Base-by-base conservation (phyloP, 495 filamentous ascomycete species). In the Penicillium odoratum region DNA sequence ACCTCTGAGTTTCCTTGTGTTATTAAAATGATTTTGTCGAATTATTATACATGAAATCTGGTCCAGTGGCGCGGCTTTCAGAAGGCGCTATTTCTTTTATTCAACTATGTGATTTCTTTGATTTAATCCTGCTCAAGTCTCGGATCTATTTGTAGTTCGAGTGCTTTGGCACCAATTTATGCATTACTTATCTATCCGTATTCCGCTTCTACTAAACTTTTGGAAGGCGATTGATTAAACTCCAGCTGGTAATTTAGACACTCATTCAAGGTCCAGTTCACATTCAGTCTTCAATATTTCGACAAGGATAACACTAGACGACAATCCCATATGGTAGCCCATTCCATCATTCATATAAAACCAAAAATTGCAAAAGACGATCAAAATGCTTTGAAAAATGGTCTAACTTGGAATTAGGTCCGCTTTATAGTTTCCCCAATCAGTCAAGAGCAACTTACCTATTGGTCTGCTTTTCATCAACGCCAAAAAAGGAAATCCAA, bases 11-110 rank as follows among this genome's bases (percentile, higher is more conserved):
- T 70, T 70, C 67, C 55, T 69, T 72, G 67, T 74, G 68, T 69
- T 70, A 75, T 73, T 75, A 74, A 69, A 72, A 59, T 67, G 55
- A 70, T 60, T 68, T 66, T 63, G 63, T 63, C 54, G 53, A 56
- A 63, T 56, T 60, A 63, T 56, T 58, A 69, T 55, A 61, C 59
- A 56, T 57, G 58, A 63, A 69, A 67, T 55, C 21, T 55, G 58
- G 61, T 59, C 33, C 51, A 51, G 38, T 52, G 60, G 66, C 61
- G 64, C 52, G 56, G 59, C 56, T 58, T 61, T 56, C 44, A 61
- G 16, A 63, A 62, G 66, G 61, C 64, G 59, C 58, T 42, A 55
- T 54, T 60, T 61, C 57, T 60, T 62, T 60, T 55, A 49, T 28
- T 38, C 7, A 46, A 42, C 48, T 51, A 51, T 58, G 28, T 48